Base-by-base conservation (phyloP, 441 rosid species). In the Manihot esculenta region DNA sequence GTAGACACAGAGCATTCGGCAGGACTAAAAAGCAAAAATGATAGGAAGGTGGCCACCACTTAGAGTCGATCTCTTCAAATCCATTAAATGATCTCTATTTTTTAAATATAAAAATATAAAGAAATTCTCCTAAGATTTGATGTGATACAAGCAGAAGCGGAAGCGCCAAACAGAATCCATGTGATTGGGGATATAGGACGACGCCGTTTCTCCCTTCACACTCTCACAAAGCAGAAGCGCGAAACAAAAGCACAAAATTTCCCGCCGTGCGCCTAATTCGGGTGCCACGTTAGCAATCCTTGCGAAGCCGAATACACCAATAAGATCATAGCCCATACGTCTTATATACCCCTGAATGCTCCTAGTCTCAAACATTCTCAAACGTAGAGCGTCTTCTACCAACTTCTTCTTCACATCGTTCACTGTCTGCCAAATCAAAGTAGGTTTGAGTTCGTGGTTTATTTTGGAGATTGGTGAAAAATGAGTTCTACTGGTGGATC, bases 271-370 rank as follows among this genome's bases (percentile, higher is more conserved):
- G 7, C n/a, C 10, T 15, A 65, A 35, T 2, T 1, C 2, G 2
- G 0, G 0, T 72, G 81, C 81, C 85, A 76, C 76, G 84, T 24
- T 80, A 84, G 87, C 82, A 27, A 82, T 82, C 84, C 77, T 18
- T 7, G 74, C n/a, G 58, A 18, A 2, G 10, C 26, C 5, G 2
- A 38, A 1, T 2, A 17, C 1, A 38, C 84, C 80, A 80, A 78
- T 78, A 69, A 76, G 5, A 71, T 20, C 38, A 0, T n/a, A 73
- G 21, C 42, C 5, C 5, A 2, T 5, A 2, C 18, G n/a, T 42
- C 55, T 56, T 72, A 74, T 80, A 82, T 80, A 64, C 50, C 6
- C 0, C 64, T 23, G 23, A 8, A n/a, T 26, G 0, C 38, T 21
- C 10, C 0, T 2, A 2, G 2, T 20, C 18, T 4, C 3, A 24